phyloP scores from a whole-genome alignment of 1,284 basidiomycete species.

The Exsudoporus floridanus region DNA sequence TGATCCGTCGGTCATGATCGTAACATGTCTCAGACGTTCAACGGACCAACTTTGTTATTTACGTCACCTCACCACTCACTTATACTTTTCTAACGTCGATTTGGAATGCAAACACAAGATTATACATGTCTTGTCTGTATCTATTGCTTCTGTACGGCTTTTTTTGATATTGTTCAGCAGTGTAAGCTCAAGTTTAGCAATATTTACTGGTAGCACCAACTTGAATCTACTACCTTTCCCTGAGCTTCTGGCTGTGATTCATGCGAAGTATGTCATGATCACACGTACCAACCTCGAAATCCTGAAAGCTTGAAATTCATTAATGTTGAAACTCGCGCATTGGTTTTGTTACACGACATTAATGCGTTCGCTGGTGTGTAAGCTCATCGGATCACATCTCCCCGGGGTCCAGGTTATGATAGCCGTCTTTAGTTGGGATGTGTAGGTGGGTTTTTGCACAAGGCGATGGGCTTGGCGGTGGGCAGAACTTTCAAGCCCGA shows the following conservation, averaged over 20 bases:
- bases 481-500: too few relatives aligned
- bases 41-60: neutral
- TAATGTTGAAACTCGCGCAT: too few relatives aligned
- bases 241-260: neutral
- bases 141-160: slow-evolving; percentile 14
- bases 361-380: too few relatives aligned
- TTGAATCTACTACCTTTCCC: neutral
- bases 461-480: too few relatives aligned
- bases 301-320: too few relatives aligned
- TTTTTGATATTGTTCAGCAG: slow-evolving; percentile 7
- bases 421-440: too few relatives aligned
- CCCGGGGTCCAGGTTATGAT: too few relatives aligned
- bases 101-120: slow-evolving; percentile 12
- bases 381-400: too few relatives aligned
- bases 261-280: neutral
- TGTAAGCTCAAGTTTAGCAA: neutral
- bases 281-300: neutral
- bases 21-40: neutral
- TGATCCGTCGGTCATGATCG: slow-evolving; percentile 39
- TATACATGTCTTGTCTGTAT: slow-evolving; percentile 15
- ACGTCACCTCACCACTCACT: neutral
- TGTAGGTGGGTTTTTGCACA: too few relatives aligned
- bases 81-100: neutral
- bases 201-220: neutral
- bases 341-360: too few relatives aligned